Conservation (phyloP, 768 basidiomycete genomes). For the Kockovaella imperatae region DNA sequence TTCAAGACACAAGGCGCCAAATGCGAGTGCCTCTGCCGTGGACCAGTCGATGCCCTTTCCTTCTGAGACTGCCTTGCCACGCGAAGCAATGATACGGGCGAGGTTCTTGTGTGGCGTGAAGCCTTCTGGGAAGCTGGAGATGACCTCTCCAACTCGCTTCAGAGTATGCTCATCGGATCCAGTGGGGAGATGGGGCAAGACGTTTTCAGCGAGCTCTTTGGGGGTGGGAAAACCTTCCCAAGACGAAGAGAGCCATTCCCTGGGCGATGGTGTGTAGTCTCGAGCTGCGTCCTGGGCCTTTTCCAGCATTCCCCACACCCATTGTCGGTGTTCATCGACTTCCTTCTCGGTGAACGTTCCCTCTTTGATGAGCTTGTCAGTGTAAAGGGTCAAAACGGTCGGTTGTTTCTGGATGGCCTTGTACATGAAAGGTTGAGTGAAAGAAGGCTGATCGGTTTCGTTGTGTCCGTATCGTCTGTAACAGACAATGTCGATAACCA, state of each 20-base stretch:
- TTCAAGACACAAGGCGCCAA: constrained; percentile 86
- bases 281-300: constrained; percentile 87
- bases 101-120: constrained; percentile 89
- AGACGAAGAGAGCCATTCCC: constrained; percentile 95
- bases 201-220: constrained; percentile 83
- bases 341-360: constrained; percentile 92
- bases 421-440: constrained; percentile 99
- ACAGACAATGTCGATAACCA: constrained; percentile 96
- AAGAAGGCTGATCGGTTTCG: constrained; percentile 96
- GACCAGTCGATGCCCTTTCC: constrained; percentile 94
- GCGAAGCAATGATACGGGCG: constrained; percentile 75
- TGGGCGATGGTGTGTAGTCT: constrained; percentile 87
- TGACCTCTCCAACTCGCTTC: constrained; percentile 73
- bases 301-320: constrained; percentile 99
- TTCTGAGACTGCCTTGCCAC: constrained; percentile 86
- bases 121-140: constrained; percentile 74
- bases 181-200: constrained; percentile 82
- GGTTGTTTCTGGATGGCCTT: constrained; percentile 90
- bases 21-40: constrained; percentile 93
- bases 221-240: constrained; percentile 99
- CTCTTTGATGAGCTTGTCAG: constrained; percentile 79
- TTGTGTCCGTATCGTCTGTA: constrained; percentile 99
- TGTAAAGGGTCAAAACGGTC: constrained; percentile 82
- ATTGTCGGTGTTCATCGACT: constrained; percentile 95
- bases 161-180: constrained; percentile 70